These are phyloP conservation scores for Lodderomyces jiufengensis DNA, from an alignment of 1,139 yeast species.

Conservation along the genomic window DNA sequence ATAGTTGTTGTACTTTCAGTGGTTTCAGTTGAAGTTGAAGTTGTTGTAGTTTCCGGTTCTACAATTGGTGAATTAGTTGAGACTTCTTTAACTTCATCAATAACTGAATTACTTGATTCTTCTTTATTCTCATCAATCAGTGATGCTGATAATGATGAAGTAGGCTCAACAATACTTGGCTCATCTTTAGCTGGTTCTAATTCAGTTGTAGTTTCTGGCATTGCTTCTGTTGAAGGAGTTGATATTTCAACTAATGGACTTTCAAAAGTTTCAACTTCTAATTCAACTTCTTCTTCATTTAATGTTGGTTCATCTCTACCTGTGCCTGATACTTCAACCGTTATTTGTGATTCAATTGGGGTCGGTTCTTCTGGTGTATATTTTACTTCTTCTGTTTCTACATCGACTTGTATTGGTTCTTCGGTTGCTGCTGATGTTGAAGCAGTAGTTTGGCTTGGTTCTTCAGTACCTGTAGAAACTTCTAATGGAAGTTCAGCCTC, in stretches of 20 bases:
- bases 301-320: constrained; percentile 4
- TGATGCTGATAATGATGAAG: constrained; percentile 1
- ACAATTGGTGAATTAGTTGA: no score
- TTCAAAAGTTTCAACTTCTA: constrained; percentile 1
- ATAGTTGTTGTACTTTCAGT: not conserved
- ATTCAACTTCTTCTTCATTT: not conserved
- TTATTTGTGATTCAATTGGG: not conserved
- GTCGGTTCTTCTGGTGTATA: constrained; percentile 2
- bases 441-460: not conserved
- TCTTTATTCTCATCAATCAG: not conserved
- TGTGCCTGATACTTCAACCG: constrained; percentile 3
- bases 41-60: no score
- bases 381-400: not conserved
- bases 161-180: constrained; percentile 1
- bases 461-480: not conserved
- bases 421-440: not conserved
- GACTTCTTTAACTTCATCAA: no score
- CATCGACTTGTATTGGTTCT: not conserved
- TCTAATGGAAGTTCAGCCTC: no score
- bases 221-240: constrained; percentile 1
- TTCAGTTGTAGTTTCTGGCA: not conserved
- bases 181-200: not conserved
- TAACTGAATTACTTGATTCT: not conserved
- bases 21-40: constrained; percentile 2
- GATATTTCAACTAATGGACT: constrained; percentile 5